These are phyloP conservation scores for Mucor racemosus DNA, from an alignment of 371 early-diverging fungal species.

Conservation along the genomic window DNA sequence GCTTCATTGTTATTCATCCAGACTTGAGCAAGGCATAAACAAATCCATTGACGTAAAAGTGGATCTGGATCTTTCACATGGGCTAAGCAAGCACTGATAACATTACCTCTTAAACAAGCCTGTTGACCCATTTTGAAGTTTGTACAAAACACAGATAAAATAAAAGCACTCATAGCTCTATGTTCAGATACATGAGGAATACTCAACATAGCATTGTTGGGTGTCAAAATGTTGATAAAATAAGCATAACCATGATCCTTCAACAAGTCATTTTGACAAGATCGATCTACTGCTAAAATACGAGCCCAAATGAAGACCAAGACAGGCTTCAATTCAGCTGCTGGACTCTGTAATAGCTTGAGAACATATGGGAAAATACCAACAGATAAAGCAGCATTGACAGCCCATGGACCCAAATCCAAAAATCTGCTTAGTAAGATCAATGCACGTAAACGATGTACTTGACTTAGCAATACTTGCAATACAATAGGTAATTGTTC, in stretches of 20 bases:
- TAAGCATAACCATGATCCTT: slow-evolving; percentile 93
- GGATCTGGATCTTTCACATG: slow-evolving; percentile 81
- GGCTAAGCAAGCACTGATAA: slow-evolving; percentile 69
- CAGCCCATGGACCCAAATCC: slow-evolving; percentile 95
- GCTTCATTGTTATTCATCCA: slow-evolving; percentile 84
- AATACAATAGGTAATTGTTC: slow-evolving; percentile 95
- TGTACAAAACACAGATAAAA: slow-evolving; percentile 88
- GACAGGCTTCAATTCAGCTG: slow-evolving; percentile 91
- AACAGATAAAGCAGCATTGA: slow-evolving; percentile 90
- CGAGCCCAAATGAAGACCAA: slow-evolving; percentile 97
- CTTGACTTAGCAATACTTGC: slow-evolving; percentile 94
- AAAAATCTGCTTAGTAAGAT: slow-evolving; percentile 90
- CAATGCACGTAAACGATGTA: slow-evolving; percentile 91
- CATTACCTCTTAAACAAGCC: slow-evolving; percentile 77
- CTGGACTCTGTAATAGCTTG: slow-evolving; percentile 94
- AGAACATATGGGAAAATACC: slow-evolving; percentile 97
- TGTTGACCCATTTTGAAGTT: slow-evolving; percentile 82
- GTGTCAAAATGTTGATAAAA: slow-evolving; percentile 87
- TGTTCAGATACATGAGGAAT: slow-evolving; percentile 81
- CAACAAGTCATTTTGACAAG: slow-evolving; percentile 88
- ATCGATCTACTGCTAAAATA: slow-evolving; percentile 89
- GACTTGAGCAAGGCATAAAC: slow-evolving; percentile 85
- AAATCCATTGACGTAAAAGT: slow-evolving; percentile 90
- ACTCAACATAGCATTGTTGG: slow-evolving; percentile 72
- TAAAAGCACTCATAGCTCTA: slow-evolving; percentile 90